Evolutionary conservation across 805 yeast species (phyloP), one percentile per base, ranked within the genome.

Genomic region (Schwanniomyces vanrijiae): DNA sequence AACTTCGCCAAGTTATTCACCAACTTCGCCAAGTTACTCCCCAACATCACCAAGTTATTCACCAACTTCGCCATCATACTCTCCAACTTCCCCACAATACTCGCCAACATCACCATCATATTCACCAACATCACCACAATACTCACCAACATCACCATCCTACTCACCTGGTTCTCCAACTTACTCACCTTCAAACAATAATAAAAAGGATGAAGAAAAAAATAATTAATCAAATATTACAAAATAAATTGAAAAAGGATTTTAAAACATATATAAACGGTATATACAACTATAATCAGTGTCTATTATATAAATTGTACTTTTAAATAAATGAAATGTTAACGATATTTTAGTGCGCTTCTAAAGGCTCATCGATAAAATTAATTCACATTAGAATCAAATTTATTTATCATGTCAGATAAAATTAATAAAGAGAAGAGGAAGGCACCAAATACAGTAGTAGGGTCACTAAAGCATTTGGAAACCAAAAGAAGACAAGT

Each of bases 21-120:
- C 91, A 37, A 83, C 91, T 0, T 77, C 84, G 3, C 90, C 91
- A 51, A 56, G 68, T 13, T 85, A 84, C 59, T 78, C 86, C 0
- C 95, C 96, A 52, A 87, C 96, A 0, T 83, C 91, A 0, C 96
- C 96, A 57, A 61, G 76, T 8, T 90, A 89, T 63, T 76, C 84
- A 2, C 95, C 95, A 43, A 87, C 94, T 0, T 81, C 87, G 0
- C 87, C 87, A 53, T 58, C 68, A 4, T 86, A 85, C 60, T 73
- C 82, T 0, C 92, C 94, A 51, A 88, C 96, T 0, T 84, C 92
- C 0, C 97, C 97, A 50, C 55, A 70, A 1, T 89, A 89, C 66
- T 77, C 85, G 1, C 96, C 96, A 41, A 87, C 94, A 1, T 82
- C 83, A 0, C 95, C 96, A 55, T 61, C 75, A 6, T 89, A 88